These are phyloP conservation scores for Dothidotthia symphoricarpi DNA, from an alignment of 2,329 filamentous ascomycete genomes.

Conservation along the genomic window DNA sequence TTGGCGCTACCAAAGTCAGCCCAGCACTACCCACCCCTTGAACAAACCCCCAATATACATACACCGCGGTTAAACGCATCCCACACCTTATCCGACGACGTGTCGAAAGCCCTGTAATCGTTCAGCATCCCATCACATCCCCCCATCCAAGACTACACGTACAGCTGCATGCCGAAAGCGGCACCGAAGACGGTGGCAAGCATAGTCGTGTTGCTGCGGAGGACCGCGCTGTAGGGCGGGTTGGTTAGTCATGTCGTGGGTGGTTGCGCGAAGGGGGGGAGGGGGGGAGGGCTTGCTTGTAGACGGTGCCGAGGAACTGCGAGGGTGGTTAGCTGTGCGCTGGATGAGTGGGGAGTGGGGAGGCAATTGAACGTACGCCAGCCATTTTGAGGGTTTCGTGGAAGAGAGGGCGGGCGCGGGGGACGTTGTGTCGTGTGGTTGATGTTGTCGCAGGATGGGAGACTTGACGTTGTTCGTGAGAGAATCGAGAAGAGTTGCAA, in stretches of 20 bases:
- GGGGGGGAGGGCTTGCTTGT: constrained; percentile 54
- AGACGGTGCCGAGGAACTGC: constrained; percentile 55
- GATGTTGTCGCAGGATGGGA: constrained; percentile 27
- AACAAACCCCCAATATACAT: constrained; percentile 12
- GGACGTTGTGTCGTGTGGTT: constrained; percentile 16
- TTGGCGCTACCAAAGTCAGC: constrained; percentile 73
- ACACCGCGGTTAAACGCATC: constrained; percentile 88
- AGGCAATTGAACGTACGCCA: constrained; percentile 52
- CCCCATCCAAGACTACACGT: constrained; percentile 52
- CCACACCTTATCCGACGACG: constrained; percentile 80
- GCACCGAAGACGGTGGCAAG: constrained; percentile 79
- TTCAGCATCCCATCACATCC: constrained; percentile 26
- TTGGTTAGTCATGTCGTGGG: constrained; percentile 28
- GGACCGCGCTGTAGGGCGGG: constrained; percentile 66
- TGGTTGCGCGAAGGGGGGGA: constrained; percentile 18
- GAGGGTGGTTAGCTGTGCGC: constrained; percentile 26
- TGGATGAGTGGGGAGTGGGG: background rate
- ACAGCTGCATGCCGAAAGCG: constrained; percentile 95
- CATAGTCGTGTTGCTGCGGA: constrained; percentile 87
- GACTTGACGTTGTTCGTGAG: constrained; percentile 20
- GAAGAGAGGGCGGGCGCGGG: constrained; percentile 17
- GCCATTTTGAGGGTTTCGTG: constrained; percentile 54
- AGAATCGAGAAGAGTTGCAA: constrained; percentile 22
- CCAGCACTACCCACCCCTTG: constrained; percentile 20
- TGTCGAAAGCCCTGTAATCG: constrained; percentile 72